Evolutionary conservation across 2,329 filamentous ascomycete species (phyloP), one percentile per base, ranked within the genome.

Genomic region (Alternaria panax): DNA sequence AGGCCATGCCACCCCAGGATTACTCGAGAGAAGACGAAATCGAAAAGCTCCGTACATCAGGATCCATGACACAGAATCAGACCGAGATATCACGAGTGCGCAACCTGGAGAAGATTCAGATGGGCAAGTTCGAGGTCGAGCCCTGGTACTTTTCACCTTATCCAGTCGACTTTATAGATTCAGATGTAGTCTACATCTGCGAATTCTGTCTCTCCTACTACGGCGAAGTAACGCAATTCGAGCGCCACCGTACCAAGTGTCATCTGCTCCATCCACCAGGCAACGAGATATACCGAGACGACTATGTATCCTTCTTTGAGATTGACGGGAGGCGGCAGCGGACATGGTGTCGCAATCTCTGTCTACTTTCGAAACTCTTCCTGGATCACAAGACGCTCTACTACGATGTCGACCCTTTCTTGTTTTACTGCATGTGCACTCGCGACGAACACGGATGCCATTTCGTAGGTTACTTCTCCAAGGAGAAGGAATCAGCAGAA

Each of bases 71-170:
- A 11, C 96, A 99, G 76, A 98, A 98, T 67, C 95, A 96, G 57
- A 93, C 94, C 12, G 96, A 99, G 75, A 93, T 99, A 62, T 94
- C 94, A 24, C 90, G 96, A 53, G 96, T 99, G 55, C 90, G 95
- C 72, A 99, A 99, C 75, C 88, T 99, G 66, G 92, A 92, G 54
- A 93, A 91, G 67, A 90, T 99, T 4, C 94, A 98, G 76, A 98
- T 99, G 84, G 96, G 95, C 43, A 88, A 90, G 69, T 90, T 89
- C 75, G 92, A 97, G 71, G 87, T 99, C 42, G 96, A 96, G 76
- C 95, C 95, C 0, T 99, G 95, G 95, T 99, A 99, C 79, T 99
- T 99, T 81, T 97, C 93, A 5, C 95, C 95, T 0, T 99, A 99
- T 72, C 95, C 95, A 0, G 91, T 96, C 73, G 84, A 89, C 2